These are phyloP conservation scores for Irpex sp. DNA, from an alignment of 1,284 basidiomycete species.

Conservation along the genomic window DNA sequence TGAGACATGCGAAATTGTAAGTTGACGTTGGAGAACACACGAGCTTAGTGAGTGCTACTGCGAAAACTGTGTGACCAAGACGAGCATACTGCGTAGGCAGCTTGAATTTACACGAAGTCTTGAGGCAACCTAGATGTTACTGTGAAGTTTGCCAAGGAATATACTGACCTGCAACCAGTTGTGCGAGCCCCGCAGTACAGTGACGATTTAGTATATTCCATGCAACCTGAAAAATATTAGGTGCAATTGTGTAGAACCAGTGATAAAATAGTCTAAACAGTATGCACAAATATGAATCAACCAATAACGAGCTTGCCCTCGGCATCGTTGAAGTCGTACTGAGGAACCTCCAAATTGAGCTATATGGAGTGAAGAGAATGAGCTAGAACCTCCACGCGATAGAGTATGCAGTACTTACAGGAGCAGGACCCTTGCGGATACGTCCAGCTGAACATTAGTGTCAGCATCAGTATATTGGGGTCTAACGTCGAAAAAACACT, in stretches of 20 bases:
- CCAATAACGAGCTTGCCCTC: conserved; percentile 91
- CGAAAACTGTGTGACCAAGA: background rate
- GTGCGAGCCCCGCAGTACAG: background rate
- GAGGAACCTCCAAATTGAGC: conserved; percentile 94
- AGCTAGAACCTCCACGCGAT: background rate
- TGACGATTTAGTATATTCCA: background rate
- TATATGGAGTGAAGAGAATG: conserved; percentile 23
- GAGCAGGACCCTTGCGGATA: conserved; percentile 92
- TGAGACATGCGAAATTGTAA: no score
- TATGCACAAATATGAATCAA: conserved; percentile 40
- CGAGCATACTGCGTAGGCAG: no score
- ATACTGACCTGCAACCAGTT: background rate
- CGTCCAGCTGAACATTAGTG: conserved; percentile 68
- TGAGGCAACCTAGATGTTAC: no score
- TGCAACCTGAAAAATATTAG: background rate
- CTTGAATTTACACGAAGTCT: no score
- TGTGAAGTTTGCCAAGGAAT: background rate
- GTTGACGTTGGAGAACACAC: background rate
- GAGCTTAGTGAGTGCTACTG: background rate
- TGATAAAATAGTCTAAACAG: conserved; percentile 6
- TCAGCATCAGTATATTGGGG: conserved; percentile 4
- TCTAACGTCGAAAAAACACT: conserved; percentile 21
- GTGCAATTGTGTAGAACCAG: background rate
- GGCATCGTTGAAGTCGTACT: conserved; percentile 83
- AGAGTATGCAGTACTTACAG: conserved; percentile 46